Evolutionary conservation across 2,329 filamentous ascomycete genomes (phyloP), one percentile per base, ranked within the genome.

Genomic region (Dothideomycetes sp.): DNA sequence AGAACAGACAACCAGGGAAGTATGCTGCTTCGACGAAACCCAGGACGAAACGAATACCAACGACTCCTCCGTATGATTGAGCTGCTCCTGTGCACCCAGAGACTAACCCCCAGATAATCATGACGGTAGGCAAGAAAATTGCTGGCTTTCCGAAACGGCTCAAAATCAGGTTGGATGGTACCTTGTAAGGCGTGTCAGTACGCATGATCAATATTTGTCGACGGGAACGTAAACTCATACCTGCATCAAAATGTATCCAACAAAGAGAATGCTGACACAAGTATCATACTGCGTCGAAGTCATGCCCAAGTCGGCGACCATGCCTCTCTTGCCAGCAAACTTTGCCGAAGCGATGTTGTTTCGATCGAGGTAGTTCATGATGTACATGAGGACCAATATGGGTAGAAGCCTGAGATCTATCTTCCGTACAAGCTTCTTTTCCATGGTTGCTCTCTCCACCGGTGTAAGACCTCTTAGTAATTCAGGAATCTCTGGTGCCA

Each of bases 331-430:
- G 4, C 79, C 78, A 51, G 75, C 73, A 38, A 84, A 65, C 14
- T 74, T 69, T 1, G 80, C 80, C 1, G 77, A 69, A 2, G 77
- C 77, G 45, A 83, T 81, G 56, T 82, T 40, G 39, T 56, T 57
- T 49, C 51, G 29, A 47, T 78, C 74, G 10, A 81, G 59, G 57
- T 84, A 86, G 61, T 86, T 85, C 62, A 82, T 68, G 55, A 86
- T 83, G 53, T 85, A 86, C 64, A 86, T 83, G 47, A 85, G 56
- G 36, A 86, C 75, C 41, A 86, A 64, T 61, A 77, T 77, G 0
- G 80, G 79, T 42, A 84, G 64, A 57, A 86, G 44, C 37, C 81
- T 70, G 15, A 70, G 50, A 53, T 87, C 83, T 40, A 87, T 77
- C 62, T 85, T 87, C 49, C 77, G 72, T 54, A 78, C 72, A 51